phyloP scores from a whole-genome alignment of 2,329 filamentous ascomycete genomes.

The Xylariaceae sp. region DNA sequence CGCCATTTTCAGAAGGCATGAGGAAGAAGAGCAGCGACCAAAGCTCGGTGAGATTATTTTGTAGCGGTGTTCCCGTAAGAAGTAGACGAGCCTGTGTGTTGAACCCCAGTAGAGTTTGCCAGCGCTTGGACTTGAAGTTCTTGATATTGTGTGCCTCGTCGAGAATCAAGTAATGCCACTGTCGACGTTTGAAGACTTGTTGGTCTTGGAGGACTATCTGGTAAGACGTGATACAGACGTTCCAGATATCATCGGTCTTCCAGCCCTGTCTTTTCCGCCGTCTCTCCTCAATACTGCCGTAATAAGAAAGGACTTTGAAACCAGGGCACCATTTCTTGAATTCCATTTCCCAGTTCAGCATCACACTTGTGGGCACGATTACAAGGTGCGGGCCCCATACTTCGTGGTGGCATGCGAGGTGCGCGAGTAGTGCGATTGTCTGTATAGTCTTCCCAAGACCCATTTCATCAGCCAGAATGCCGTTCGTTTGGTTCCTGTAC shows the following conservation, averaged over 20 bases:
- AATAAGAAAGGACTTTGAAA: conserved; percentile 97
- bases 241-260: conserved; percentile 91
- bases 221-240: conserved; percentile 96
- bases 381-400: conserved; percentile 96
- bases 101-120: conserved; percentile 92
- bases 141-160: conserved; percentile 99
- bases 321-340: conserved; percentile 99
- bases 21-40: conserved; percentile 97
- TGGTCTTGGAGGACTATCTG: conserved; percentile 93
- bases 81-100: conserved; percentile 84
- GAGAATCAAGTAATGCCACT: conserved; percentile 97
- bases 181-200: conserved; percentile 84
- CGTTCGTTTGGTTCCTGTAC: conserved; percentile 89
- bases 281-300: conserved; percentile 88
- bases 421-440: conserved; percentile 88
- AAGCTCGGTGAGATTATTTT: conserved; percentile 94
- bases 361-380: conserved; percentile 95
- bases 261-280: conserved; percentile 88
- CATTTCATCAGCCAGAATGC: conserved; percentile 97
- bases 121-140: conserved; percentile 96
- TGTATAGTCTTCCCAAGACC: conserved; percentile 97
- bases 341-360: conserved; percentile 99
- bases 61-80: conserved; percentile 88
- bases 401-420: conserved; percentile 83
- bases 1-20: conserved; percentile 83